Base-by-base conservation (phyloP, 805 yeast species). In the Yamadazyma scolyti region DNA sequence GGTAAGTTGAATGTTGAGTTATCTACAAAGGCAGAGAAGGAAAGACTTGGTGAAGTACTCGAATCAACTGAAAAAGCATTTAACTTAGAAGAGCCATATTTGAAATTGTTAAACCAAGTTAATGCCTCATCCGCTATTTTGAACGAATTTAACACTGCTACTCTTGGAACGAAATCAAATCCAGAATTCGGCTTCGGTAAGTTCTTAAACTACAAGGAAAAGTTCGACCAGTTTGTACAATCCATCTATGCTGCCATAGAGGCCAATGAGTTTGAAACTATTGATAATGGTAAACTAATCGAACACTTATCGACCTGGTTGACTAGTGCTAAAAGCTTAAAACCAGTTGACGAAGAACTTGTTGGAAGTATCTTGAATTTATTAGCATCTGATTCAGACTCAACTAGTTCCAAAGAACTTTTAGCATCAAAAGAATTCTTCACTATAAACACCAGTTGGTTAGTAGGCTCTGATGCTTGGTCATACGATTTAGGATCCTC, bases 391-490 rank as follows among this genome's bases (percentile, higher is more conserved):
- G 72, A 73, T 36, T 48, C 56, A 9, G 58, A 77, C 10, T 54
- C 52, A 4, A 48, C 60, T 22, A 11, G 9, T 9, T 70, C 79
- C 3, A 40, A 58, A 13, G 56, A 67, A 10, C 51, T 87, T 16
- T 57, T 82, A 31, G 55, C 61, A 3, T 53, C 67, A 25, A 58
- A 66, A 35, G 68, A 71, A 6, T 61, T 56, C 35, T 35, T 35
- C 25, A 20, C 14, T n/a, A 14, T 30, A 7, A 30, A n/a, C 6
- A 66, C 82, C 9, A 67, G 74, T 31, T 90, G 97, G 97, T 68
- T 90, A 37, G 68, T 90, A 34, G 96, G 97, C 19, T 87, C 96
- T 12, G 97, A 90, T 56, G 77, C 93, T 19, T 90, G 97, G 97
- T 75, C 96, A 13, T 88, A 81, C 53, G 97, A 90, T 61, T 65